Evolutionary conservation across 257 asterid genomes (phyloP), one percentile per base, ranked within the genome.

Genomic region (Gentiana straminea): DNA sequence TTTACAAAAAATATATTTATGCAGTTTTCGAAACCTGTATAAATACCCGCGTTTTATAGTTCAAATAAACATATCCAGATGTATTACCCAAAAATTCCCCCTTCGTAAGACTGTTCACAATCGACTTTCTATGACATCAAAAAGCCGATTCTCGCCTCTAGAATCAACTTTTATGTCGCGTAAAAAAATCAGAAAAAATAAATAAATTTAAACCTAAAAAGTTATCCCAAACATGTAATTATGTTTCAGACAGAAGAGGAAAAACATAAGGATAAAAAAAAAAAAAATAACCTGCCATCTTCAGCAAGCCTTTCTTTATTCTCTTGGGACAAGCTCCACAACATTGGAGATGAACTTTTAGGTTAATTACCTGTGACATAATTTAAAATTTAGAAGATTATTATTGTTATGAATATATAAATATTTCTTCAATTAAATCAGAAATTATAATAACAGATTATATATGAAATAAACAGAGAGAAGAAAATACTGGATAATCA

Each of bases 261-360:
- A 61, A 62, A 57, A 5, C 13, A n/a, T n/a, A 38, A 15, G 37
- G 13, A 13, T 24, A 13, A 4, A 13, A 11, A 0, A 24, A 24
- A 24, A 24, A 24, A n/a, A 7, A 41, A 15, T 32, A 51, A 52
- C 69, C 73, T 13, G 35, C 39, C 36, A 53, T 45, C 36, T 24
- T 32, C 15, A 68, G 11, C 35, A 68, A 47, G 15, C 35, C 33
- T 52, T 58, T 63, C 38, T 47, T 43, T 53, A 63, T 38, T 13
- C 47, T 63, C n/a, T 10, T 55, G 0, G 46, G 64, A 46, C 73
- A 68, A 49, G 37, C 50, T n/a, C 45, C 35, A 51, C 65, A 63
- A 49, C 64, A 59, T 7, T 34, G 45, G 63, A 49, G 38, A 6
- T 68, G 60, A n/a, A 68, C 61, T 63, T 63, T 58, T 24, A 68